Conservation (phyloP, 2,329 filamentous ascomycete species). For the Penicillium freii region DNA sequence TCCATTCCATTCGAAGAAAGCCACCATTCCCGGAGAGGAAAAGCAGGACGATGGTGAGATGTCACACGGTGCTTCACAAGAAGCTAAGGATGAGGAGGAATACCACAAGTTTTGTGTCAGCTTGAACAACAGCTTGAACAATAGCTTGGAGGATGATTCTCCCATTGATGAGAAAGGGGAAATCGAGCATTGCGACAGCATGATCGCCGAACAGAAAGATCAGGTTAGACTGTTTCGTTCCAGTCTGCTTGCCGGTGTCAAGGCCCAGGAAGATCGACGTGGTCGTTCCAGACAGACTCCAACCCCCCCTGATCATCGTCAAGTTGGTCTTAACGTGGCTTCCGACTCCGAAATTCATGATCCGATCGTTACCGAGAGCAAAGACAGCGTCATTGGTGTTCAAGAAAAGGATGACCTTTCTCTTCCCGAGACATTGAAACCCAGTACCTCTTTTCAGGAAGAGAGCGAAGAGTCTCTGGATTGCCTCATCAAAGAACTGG, state of each 20-base stretch:
- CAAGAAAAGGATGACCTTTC: background rate
- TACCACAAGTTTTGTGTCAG: background rate
- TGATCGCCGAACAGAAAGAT: background rate
- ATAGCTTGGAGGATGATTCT: background rate
- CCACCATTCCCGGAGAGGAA: background rate
- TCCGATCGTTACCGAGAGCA: background rate
- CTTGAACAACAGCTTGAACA: background rate
- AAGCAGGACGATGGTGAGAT: background rate
- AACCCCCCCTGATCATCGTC: background rate
- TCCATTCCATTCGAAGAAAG: background rate
- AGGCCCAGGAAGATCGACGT: background rate
- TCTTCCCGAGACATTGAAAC: background rate
- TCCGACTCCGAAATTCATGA: background rate
- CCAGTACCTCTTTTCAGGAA: background rate
- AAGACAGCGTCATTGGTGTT: background rate
- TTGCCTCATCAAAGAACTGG: slow-evolving; percentile 80
- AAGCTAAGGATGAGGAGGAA: background rate
- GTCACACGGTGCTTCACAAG: background rate
- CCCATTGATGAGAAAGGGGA: background rate
- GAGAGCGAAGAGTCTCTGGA: slow-evolving; percentile 74
- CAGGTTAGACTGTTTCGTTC: background rate
- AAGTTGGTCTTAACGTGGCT: background rate
- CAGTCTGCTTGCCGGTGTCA: background rate
- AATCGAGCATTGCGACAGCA: background rate
- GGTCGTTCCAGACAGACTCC: background rate